Percentiles rank a stretch among this genome's conserved stretches.
Conservation (phyloP, 129 eudicot species). For the Chrysanthemum lavandulifolium region DNA sequence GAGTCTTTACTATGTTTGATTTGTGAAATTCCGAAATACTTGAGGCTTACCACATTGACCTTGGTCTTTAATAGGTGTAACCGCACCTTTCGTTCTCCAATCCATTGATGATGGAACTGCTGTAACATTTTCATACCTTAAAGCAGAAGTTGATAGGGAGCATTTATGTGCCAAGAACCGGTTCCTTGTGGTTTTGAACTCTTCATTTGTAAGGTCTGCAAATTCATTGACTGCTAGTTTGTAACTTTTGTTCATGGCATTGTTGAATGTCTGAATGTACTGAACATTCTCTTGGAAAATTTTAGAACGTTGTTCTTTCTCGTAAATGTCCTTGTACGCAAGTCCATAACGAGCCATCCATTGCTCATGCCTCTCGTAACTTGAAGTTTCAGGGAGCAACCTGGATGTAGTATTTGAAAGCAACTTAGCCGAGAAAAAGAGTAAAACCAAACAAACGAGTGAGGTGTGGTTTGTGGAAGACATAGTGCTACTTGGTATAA, state of each 20-base stretch:
- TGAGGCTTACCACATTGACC: slow-evolving; percentile 38
- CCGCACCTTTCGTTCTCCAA: slow-evolving; percentile 41
- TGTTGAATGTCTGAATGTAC: slow-evolving; percentile 31
- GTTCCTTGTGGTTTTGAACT: slow-evolving; percentile 28
- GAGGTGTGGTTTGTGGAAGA: slow-evolving; percentile 8
- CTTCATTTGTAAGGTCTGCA: slow-evolving; percentile 35
- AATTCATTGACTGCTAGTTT: slow-evolving; percentile 30
- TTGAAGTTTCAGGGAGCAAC: slow-evolving; percentile 25
- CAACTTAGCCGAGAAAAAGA: slow-evolving; percentile 11
- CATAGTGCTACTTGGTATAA: slow-evolving; percentile 2
- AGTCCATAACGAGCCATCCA: slow-evolving; percentile 41
- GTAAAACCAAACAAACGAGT: slow-evolving; percentile 2
- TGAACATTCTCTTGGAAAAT: not conserved
- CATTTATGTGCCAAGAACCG: slow-evolving; percentile 33
- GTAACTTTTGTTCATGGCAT: slow-evolving; percentile 17
- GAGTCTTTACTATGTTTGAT: not conserved
- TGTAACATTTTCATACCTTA: slow-evolving; percentile 24
- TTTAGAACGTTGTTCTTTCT: slow-evolving; percentile 26
- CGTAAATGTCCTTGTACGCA: slow-evolving; percentile 22
- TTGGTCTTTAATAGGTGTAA: slow-evolving; percentile 37
- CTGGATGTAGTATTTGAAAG: slow-evolving; percentile 16
- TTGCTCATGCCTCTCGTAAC: slow-evolving; percentile 24
- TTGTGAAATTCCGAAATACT: not conserved
- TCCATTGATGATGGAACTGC: slow-evolving; percentile 31
- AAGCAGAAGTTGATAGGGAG: slow-evolving; percentile 13